These are phyloP conservation scores for Extremus antarcticus DNA, from an alignment of 495 filamentous ascomycete species.

Conservation along the genomic window DNA sequence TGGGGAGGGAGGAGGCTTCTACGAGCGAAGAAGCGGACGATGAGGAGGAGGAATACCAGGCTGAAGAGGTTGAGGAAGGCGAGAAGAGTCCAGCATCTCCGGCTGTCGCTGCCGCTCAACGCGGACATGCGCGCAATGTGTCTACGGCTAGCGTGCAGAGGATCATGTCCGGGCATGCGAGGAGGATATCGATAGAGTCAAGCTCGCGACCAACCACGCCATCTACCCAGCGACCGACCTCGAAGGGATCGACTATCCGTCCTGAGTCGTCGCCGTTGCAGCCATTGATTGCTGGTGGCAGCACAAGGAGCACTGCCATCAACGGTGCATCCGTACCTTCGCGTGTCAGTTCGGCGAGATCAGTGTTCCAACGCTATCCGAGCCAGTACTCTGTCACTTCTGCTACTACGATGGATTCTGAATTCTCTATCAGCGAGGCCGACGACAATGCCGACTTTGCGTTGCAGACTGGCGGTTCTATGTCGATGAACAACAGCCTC, in stretches of 20 bases:
- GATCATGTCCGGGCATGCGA: background rate
- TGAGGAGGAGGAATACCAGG: constrained; percentile 16
- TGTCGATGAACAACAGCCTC: constrained; percentile 44
- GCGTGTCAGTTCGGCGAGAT: background rate
- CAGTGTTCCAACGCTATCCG: constrained; percentile 42
- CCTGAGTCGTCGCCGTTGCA: constrained; percentile 7
- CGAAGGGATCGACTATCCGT: constrained; percentile 16
- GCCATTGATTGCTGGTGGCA: background rate
- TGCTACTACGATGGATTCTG: constrained; percentile 52
- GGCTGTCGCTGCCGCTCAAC: constrained; percentile 29
- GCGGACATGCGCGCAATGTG: constrained; percentile 19
- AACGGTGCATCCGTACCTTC: background rate
- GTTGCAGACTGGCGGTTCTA: constrained; percentile 70
- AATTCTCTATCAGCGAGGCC: constrained; percentile 50
- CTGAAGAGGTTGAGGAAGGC: constrained; percentile 8
- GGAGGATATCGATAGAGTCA: background rate
- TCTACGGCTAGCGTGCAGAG: constrained; percentile 14
- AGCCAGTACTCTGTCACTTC: constrained; percentile 71
- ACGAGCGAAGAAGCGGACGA: constrained; percentile 9
- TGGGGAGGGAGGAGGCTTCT: constrained; percentile 13
- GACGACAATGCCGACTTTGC: constrained; percentile 77
- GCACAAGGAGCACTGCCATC: background rate
- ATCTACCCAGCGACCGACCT: constrained; percentile 18
- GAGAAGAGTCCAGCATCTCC: constrained; percentile 27
- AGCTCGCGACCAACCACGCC: constrained; percentile 7